These are phyloP conservation scores for Metschnikowia baotianmanensis DNA, from an alignment of 805 yeast genomes.

Conservation along the genomic window DNA sequence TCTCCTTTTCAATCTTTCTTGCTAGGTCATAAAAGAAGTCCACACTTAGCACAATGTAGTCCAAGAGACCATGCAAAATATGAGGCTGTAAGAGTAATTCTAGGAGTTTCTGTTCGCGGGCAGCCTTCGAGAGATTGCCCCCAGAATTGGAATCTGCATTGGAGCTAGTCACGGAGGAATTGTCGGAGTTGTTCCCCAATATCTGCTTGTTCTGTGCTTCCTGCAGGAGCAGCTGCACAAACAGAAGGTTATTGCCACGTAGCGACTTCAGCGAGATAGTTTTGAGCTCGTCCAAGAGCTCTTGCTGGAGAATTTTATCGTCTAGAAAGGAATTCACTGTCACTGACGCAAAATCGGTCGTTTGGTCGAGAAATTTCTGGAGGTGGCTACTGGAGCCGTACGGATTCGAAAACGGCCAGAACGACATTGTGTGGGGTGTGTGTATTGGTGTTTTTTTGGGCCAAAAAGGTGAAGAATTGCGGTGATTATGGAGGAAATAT, in stretches of 20 bases:
- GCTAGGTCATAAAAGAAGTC: conserved; percentile 38
- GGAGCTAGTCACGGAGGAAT: conserved; percentile 35
- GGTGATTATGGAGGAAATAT: too few species aligned
- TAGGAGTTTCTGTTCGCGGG: conserved; percentile 53
- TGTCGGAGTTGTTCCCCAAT: conserved; percentile 20
- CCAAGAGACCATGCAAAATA: conserved; percentile 64
- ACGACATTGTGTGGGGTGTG: conserved; percentile 31
- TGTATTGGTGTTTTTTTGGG: too few species aligned
- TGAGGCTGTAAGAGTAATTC: conserved; percentile 80
- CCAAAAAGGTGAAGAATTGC: too few species aligned
- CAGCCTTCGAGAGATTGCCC: conserved; percentile 28
- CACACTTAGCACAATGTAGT: conserved; percentile 56
- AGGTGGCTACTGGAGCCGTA: conserved; percentile 36
- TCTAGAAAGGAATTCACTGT: conserved; percentile 33
- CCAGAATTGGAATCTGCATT: conserved; percentile 26
- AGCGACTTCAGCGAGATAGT: conserved; percentile 22
- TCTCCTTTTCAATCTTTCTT: conserved; percentile 6
- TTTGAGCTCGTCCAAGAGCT: conserved; percentile 35
- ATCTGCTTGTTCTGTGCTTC: conserved; percentile 11
- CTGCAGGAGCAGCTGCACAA: conserved; percentile 21
- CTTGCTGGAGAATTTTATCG: conserved; percentile 35
- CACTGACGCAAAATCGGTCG: conserved; percentile 31
- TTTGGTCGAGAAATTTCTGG: conserved; percentile 40
- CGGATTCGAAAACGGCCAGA: conserved; percentile 45
- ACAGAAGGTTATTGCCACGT: conserved; percentile 34